Percentiles rank a stretch among this genome's conserved stretches.
Conservation (phyloP, 345 rosid genomes). For the Eucalyptus tenuipes region DNA sequence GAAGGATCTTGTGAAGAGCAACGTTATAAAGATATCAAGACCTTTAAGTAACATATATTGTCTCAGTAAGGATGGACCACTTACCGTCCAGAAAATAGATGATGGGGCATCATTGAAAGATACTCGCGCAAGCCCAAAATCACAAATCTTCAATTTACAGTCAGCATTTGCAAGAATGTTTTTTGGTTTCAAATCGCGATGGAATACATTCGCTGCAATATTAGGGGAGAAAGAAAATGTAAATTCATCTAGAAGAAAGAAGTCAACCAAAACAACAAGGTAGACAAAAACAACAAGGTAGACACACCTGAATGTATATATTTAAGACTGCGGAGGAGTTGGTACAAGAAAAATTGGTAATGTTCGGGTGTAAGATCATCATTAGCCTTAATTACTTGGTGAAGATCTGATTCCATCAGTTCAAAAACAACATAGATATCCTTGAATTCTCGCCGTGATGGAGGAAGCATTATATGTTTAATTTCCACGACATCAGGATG, state of each 20-base stretch:
- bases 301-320: slow-evolving; percentile 76
- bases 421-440: slow-evolving; percentile 96
- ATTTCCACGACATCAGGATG: slow-evolving; percentile 95
- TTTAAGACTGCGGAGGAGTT: slow-evolving; percentile 95
- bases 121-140: slow-evolving; percentile 98
- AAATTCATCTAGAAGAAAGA: neutral
- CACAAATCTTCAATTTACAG: slow-evolving; percentile 96
- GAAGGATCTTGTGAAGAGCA: neutral
- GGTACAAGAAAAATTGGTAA: slow-evolving; percentile 91
- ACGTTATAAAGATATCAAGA: neutral
- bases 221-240: neutral
- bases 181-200: slow-evolving; percentile 95
- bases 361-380: slow-evolving; percentile 98
- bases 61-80: slow-evolving; percentile 6
- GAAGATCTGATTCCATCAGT: slow-evolving; percentile 98
- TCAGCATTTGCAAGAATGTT: slow-evolving; percentile 98
- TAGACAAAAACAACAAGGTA: neutral
- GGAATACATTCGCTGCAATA: slow-evolving; percentile 85
- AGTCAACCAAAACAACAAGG: neutral
- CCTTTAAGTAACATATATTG: neutral
- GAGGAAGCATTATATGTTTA: slow-evolving; percentile 97
- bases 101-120: slow-evolving; percentile 97
- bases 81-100: slow-evolving; percentile 96
- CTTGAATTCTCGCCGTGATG: slow-evolving; percentile 83
- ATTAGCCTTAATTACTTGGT: slow-evolving; percentile 92